These are phyloP conservation scores for Didymella sp. DNA, from an alignment of 2,329 filamentous ascomycete genomes.

Conservation along the genomic window DNA sequence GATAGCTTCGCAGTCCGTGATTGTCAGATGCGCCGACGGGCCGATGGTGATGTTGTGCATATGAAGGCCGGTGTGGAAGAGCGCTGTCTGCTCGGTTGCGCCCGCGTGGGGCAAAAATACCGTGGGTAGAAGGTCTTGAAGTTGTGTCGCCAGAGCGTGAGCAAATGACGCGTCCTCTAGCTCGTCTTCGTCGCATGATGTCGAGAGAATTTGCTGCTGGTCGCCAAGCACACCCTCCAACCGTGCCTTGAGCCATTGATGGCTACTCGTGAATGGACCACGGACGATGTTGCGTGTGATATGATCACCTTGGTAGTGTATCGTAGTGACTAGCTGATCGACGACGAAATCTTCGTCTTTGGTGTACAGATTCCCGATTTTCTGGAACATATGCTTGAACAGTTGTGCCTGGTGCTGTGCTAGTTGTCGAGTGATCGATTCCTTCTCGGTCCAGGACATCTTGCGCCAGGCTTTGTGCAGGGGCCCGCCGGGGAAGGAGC, in stretches of 20 bases:
- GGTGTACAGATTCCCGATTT: slow-evolving; percentile 3
- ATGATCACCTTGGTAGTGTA: slow-evolving; percentile 3
- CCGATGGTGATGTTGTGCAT: slow-evolving; percentile 25
- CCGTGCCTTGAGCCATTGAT: slow-evolving; percentile 10
- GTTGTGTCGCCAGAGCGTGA: slow-evolving; percentile 1
- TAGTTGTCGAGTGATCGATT: not conserved
- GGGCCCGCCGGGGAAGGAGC: not conserved
- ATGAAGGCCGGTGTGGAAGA: slow-evolving; percentile 17
- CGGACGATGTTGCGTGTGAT: not conserved
- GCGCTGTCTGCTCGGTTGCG: slow-evolving; percentile 2
- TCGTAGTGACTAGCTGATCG: not conserved
- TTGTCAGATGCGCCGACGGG: slow-evolving; percentile 9
- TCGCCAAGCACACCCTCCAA: slow-evolving; percentile 3
- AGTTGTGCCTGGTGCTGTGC: slow-evolving; percentile 2
- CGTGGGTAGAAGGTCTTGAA: slow-evolving; percentile 6
- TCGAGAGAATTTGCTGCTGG: slow-evolving; percentile 2
- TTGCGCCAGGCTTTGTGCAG: slow-evolving; percentile 10
- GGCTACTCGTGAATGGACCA: slow-evolving; percentile 6
- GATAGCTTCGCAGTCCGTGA: slow-evolving; percentile 29
- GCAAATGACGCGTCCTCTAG: slow-evolving; percentile 17
- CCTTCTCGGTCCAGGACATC: slow-evolving; percentile 13
- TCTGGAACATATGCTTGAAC: not conserved
- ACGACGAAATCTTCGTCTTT: too few species aligned
- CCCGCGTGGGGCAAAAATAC: slow-evolving; percentile 4
- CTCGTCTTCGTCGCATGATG: slow-evolving; percentile 17